Evolutionary conservation across 768 basidiomycete species (phyloP).

Genomic region (Hebeloma cylindrosporum): DNA sequence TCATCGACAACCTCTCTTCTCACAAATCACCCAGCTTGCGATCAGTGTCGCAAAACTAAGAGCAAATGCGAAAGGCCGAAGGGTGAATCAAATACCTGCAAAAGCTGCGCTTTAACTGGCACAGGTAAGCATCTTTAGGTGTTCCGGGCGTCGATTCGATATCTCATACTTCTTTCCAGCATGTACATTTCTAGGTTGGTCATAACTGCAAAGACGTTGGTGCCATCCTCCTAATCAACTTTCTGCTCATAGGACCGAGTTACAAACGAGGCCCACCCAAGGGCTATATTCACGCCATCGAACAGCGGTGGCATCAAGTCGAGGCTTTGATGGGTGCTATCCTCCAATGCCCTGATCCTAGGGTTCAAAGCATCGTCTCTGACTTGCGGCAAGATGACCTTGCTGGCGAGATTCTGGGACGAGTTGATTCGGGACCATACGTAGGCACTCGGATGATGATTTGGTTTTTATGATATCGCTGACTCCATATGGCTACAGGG

Average conservation of each 20-base stretch:
- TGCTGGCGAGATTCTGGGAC: slow-evolving; percentile 71
- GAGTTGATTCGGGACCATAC: slow-evolving; percentile 81
- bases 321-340: slow-evolving; percentile 87
- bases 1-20: not conserved
- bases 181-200: slow-evolving; percentile 64
- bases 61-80: slow-evolving; percentile 73
- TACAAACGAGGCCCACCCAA: slow-evolving; percentile 85
- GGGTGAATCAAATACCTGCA: slow-evolving; percentile 52
- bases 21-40: slow-evolving; percentile 57
- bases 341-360: slow-evolving; percentile 66
- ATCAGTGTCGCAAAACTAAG: slow-evolving; percentile 86
- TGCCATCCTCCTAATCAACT: not conserved
- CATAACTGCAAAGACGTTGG: not conserved
- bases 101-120: slow-evolving; percentile 59
- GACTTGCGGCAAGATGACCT: slow-evolving; percentile 72
- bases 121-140: slow-evolving; percentile 53
- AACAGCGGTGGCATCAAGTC: slow-evolving; percentile 89
- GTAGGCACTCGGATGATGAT: slow-evolving; percentile 38
- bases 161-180: slow-evolving; percentile 36
- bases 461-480: slow-evolving; percentile 11
- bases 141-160: slow-evolving; percentile 5
- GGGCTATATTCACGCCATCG: slow-evolving; percentile 92
- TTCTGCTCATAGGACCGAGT: slow-evolving; percentile 55
- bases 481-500: slow-evolving; percentile 48
- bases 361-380: slow-evolving; percentile 59